A percentile compares a stretch with the other conserved stretches of the same genome.
These are phyloP conservation scores for Parachlorella kessleri DNA, from an alignment of 139 green algal genomes.

Conservation along the genomic window DNA sequence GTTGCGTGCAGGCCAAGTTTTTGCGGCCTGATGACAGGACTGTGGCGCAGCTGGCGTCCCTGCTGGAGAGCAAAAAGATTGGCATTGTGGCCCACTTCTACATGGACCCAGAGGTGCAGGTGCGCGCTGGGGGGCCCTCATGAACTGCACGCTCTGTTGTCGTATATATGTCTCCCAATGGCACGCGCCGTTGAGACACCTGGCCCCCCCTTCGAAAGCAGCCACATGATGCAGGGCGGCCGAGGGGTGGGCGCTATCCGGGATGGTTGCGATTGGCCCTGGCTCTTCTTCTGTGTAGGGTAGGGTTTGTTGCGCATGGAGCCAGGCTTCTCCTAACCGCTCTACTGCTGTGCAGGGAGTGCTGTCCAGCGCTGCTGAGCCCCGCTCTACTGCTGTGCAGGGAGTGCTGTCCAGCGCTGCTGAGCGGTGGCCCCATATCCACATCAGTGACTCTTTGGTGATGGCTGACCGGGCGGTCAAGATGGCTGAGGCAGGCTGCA, in stretches of 20 bases:
- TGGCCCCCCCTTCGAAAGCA: too few species aligned
- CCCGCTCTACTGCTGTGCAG: too few species aligned
- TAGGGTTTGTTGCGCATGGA: too few species aligned
- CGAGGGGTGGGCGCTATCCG: too few species aligned
- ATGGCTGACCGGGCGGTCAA: conserved; percentile 86
- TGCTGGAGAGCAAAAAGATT: conserved; percentile 85
- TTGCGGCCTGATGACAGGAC: conserved; percentile 50
- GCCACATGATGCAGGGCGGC: too few species aligned
- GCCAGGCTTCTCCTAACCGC: too few species aligned
- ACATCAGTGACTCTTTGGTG: conserved; percentile 95
- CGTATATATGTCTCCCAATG: too few species aligned
- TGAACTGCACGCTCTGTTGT: too few species aligned
- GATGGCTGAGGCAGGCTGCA: conserved; percentile 89
- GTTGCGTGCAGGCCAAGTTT: conserved; percentile 46
- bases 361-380: conserved; percentile 66
- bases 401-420: conserved; percentile 84
- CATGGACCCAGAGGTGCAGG: conserved; percentile 99
- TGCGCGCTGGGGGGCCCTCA: too few species aligned
- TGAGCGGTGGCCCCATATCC: conserved; percentile 88
- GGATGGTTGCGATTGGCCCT: too few species aligned
- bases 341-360: conserved; percentile 98
- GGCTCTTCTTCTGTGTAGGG: too few species aligned
- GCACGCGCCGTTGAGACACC: too few species aligned
- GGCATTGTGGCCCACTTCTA: conserved; percentile 99
- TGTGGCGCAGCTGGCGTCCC: conserved; percentile 47